These are phyloP conservation scores for Rhytidhysteron rufulum DNA, from an alignment of 2,329 filamentous ascomycete genomes.

Conservation along the genomic window DNA sequence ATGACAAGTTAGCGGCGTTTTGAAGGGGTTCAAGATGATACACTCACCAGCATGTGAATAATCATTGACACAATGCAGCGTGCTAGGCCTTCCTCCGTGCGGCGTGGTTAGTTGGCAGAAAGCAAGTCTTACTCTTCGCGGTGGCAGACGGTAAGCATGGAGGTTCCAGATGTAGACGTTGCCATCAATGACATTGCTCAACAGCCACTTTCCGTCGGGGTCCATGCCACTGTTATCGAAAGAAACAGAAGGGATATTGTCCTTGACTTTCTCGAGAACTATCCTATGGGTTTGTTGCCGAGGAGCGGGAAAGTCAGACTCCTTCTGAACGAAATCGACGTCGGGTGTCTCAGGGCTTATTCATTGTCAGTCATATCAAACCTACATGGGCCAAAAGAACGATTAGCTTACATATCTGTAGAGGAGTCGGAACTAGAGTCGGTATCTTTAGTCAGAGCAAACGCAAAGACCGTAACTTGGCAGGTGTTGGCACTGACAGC, in stretches of 20 bases:
- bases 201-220: slow-evolving; percentile 52
- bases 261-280: slow-evolving; percentile 10
- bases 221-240: slow-evolving; percentile 59
- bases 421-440: background rate
- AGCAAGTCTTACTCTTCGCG: slow-evolving; percentile 19
- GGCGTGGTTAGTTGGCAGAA: slow-evolving; percentile 15
- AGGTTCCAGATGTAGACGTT: slow-evolving; percentile 47
- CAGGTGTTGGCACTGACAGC: slow-evolving; percentile 77
- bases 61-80: slow-evolving; percentile 13
- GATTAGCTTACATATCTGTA: slow-evolving; percentile 1
- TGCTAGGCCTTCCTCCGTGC: too few species aligned
- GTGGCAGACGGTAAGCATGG: slow-evolving; percentile 12
- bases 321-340: slow-evolving; percentile 6
- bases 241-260: slow-evolving; percentile 56
- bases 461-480: slow-evolving; percentile 56
- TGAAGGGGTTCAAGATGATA: background rate
- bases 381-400: background rate
- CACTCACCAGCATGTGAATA: slow-evolving; percentile 1
- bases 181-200: slow-evolving; percentile 55
- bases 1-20: background rate
- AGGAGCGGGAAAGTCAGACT: slow-evolving; percentile 22
- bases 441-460: slow-evolving; percentile 46
- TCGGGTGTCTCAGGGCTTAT: background rate
- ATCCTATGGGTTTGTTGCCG: slow-evolving; percentile 24
- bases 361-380: background rate